Conservation (phyloP, 2,329 filamentous ascomycete species). For the Stemphylium vesicarium region DNA sequence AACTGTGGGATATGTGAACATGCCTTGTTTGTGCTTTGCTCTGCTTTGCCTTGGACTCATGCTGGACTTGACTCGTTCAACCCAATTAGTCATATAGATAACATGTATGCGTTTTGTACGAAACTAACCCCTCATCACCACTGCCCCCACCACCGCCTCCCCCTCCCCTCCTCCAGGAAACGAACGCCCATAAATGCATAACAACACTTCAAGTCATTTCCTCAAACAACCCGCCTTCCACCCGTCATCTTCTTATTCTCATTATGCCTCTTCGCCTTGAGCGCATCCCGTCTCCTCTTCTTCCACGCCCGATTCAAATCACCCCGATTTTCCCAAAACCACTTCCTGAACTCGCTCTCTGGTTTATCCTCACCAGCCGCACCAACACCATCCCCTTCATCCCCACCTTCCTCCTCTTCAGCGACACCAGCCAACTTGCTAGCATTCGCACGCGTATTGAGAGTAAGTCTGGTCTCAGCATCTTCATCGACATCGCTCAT, state of each 20-base stretch:
- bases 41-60: too few relatives aligned
- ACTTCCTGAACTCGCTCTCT: slow-evolving; percentile 66
- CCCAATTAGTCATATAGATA: too few relatives aligned
- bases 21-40: too few relatives aligned
- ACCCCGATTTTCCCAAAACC: slow-evolving; percentile 63
- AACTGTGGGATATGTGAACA: too few relatives aligned
- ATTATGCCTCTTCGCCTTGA: slow-evolving; percentile 65
- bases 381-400: slow-evolving; percentile 20
- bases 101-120: too few relatives aligned
- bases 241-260: slow-evolving; percentile 61
- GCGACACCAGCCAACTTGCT: slow-evolving; percentile 24
- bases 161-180: not conserved
- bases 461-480: slow-evolving; percentile 31
- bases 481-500: slow-evolving; percentile 22
- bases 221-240: slow-evolving; percentile 9
- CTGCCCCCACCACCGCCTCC: not conserved
- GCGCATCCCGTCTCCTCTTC: slow-evolving; percentile 63
- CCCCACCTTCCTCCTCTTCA: slow-evolving; percentile 29
- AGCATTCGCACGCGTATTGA: slow-evolving; percentile 42
- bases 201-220: too few relatives aligned
- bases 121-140: not conserved
- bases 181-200: not conserved
- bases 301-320: slow-evolving; percentile 59
- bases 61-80: too few relatives aligned
- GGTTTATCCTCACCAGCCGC: slow-evolving; percentile 39